Evolutionary conservation across 1,284 basidiomycete genomes (phyloP), one percentile per base, ranked within the genome.

Genomic region (Cryptococcus sp.): DNA sequence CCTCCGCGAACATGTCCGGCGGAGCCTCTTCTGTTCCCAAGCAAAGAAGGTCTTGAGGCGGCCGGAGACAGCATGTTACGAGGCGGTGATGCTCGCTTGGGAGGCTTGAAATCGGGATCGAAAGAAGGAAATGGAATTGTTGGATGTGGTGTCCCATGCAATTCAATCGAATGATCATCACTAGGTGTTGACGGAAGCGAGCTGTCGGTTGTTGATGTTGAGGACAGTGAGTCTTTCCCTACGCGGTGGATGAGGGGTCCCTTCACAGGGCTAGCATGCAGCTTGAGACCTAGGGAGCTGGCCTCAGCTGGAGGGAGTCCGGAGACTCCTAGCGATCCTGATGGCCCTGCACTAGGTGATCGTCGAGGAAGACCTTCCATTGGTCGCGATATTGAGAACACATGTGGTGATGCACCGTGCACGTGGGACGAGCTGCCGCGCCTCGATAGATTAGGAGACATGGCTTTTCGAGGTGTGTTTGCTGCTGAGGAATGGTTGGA

Each of bases 311-410:
- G 50, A 16, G 70, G 71, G 46, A 71, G 47, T 7, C 69, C 69
- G 2, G 69, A 53, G 4, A 68, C 61, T 19, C 47, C 52, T 35
- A 51, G 22, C 17, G 53, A 16, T 38, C 38, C 46, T 8, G 53
- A 16, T 15, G 55, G 42, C 16, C 56, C 46, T n/a, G 48, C 47
- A 20, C 53, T 50, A 4, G 51, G 52, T 38, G 50, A 53, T 45
- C 71, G 50, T 41, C 72, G 51, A 3, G 72, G 72, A 22, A 74
- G 46, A 2, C 70, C 72, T 44, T 72, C 72, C 60, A 72, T 61
- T 8, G 72, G 70, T 35, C 60, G 47, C 3, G 69, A 68, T 35
- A 62, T 46, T 2, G 66, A 53, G 39, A 69, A 69, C 5, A 35
- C 31, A 13, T 35, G 31, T 35, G 31, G 8, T 35, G 31, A 35